Conservation (phyloP, 129 eudicot genomes). For the Escallonia rubra region DNA sequence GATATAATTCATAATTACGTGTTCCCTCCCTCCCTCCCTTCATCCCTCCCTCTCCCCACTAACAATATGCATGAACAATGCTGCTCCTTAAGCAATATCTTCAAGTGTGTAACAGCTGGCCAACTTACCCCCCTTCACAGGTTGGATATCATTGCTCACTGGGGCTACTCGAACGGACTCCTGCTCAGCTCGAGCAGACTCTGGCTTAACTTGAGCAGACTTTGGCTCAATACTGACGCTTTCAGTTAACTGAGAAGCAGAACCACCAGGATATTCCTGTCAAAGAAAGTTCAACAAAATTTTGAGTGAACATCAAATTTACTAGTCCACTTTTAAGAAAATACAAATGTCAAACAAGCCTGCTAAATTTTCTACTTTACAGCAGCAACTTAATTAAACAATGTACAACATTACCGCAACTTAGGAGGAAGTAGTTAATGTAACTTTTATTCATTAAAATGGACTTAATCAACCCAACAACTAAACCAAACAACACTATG, state of each 20-base stretch:
- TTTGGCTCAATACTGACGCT: neutral
- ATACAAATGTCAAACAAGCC: neutral
- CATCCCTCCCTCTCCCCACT: no score
- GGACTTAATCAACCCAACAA: neutral
- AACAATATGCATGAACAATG: neutral
- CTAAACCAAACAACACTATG: no score
- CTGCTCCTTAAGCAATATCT: neutral
- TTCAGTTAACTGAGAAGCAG: constrained; percentile 21
- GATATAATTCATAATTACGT: neutral
- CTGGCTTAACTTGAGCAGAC: neutral
- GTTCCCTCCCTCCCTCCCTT: neutral
- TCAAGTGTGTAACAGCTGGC: constrained; percentile 1
- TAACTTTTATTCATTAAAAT: neutral
- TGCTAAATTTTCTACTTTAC: neutral
- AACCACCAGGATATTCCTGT: constrained; percentile 36
- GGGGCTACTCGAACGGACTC: constrained; percentile 17
- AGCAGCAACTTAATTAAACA: neutral
- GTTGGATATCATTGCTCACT: constrained; percentile 12
- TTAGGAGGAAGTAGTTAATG: neutral
- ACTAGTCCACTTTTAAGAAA: neutral
- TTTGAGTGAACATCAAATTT: neutral
- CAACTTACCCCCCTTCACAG: constrained; percentile 34
- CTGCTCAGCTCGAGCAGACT: constrained; percentile 7
- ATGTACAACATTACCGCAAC: neutral
- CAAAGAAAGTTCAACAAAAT: constrained; percentile 2